Evolutionary conservation across 257 asterid species (phyloP).

Genomic region (Scutellaria baicalensis): DNA sequence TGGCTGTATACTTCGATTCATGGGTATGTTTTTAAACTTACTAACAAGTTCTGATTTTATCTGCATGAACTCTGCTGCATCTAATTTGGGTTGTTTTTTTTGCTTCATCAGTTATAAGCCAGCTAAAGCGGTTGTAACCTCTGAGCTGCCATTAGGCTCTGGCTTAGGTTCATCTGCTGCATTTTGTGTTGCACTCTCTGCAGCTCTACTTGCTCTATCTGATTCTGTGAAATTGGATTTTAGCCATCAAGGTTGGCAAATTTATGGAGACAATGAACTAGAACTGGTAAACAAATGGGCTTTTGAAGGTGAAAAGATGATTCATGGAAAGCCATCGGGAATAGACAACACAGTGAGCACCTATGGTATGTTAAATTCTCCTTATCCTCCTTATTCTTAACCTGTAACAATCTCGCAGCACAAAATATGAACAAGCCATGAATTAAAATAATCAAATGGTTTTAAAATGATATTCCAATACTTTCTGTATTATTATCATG

Average conservation of each 20-base stretch:
- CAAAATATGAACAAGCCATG: not conserved
- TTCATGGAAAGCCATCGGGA: conserved; percentile 98
- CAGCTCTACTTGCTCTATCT: conserved; percentile 74
- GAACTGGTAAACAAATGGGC: conserved; percentile 96
- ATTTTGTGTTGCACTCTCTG: conserved; percentile 80
- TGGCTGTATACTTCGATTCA: conserved; percentile 84
- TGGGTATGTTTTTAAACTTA: conserved; percentile 40
- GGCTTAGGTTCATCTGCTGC: conserved; percentile 99
- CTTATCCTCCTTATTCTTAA: not conserved
- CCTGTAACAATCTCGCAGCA: not conserved
- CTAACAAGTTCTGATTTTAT: not conserved
- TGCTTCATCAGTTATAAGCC: conserved; percentile 62
- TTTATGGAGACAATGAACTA: conserved; percentile 59
- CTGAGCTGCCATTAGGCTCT: conserved; percentile 95
- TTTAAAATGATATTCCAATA: not conserved
- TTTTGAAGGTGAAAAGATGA: conserved; percentile 88
- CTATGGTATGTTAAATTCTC: conserved; percentile 54
- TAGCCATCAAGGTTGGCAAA: conserved; percentile 89
- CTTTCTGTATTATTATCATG: not conserved
- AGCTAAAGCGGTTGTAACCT: conserved; percentile 67
- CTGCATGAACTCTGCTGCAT: not conserved
- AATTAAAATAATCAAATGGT: not conserved
- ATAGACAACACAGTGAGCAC: conserved; percentile 98
- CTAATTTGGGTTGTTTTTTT: conserved; percentile 13
- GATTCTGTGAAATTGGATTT: conserved; percentile 60